Conservation (phyloP, 2,329 filamentous ascomycete genomes). For the Hyphodiscus sp. region DNA sequence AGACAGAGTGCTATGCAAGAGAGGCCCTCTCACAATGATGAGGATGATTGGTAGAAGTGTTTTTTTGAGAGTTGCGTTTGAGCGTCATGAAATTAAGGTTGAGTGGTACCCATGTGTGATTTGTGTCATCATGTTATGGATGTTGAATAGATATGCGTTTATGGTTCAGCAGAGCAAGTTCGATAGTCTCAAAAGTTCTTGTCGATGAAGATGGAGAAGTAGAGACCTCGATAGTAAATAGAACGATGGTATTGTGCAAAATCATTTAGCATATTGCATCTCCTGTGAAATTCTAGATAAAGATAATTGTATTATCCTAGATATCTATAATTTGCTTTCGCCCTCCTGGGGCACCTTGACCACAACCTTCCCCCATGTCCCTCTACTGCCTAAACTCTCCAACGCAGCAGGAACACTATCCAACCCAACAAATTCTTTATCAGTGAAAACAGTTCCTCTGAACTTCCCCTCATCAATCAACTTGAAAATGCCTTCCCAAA, state of each 20-base stretch:
- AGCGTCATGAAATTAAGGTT: not conserved
- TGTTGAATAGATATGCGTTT: not conserved
- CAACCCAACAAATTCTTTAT: slow-evolving; percentile 75
- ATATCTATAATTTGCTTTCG: slow-evolving; percentile 45
- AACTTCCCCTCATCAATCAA: slow-evolving; percentile 75
- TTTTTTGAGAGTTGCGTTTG: not conserved
- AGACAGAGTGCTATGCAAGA: slow-evolving; percentile 63
- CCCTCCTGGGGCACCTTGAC: slow-evolving; percentile 71
- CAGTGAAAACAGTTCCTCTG: slow-evolving; percentile 73
- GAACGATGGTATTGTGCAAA: not conserved
- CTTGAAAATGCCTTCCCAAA: slow-evolving; percentile 78
- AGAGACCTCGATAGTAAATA: not conserved
- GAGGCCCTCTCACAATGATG: slow-evolving; percentile 40
- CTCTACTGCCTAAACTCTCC: slow-evolving; percentile 68
- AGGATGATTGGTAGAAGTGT: slow-evolving; percentile 29
- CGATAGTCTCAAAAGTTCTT: not conserved
- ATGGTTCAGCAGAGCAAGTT: not conserved
- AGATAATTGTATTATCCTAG: no score
- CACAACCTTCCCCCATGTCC: slow-evolving; percentile 95
- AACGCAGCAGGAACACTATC: slow-evolving; percentile 73
- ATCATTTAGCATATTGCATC: not conserved
- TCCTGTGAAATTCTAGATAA: no score
- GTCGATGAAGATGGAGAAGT: not conserved
- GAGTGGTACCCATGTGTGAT: not conserved
- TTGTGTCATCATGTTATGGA: not conserved